A percentile compares a stretch with the other conserved stretches of the same genome.
Conservation (phyloP, 257 asterid genomes). For the Perilla frutescens region DNA sequence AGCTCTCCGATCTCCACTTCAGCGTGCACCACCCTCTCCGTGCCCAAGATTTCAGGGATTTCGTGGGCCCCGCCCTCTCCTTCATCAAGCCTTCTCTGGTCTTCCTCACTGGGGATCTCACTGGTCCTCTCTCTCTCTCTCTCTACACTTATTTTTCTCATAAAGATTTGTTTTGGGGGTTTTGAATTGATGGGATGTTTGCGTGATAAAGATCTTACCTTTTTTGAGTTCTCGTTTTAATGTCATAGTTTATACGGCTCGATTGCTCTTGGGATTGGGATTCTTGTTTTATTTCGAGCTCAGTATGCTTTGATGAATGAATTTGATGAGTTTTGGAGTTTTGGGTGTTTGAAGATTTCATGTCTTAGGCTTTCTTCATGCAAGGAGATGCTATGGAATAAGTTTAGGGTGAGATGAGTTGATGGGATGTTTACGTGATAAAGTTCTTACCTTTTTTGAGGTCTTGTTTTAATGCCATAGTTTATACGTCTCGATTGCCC, state of each 20-base stretch:
- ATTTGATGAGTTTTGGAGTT: neutral
- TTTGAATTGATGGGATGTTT: constrained; percentile 5
- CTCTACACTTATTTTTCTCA: neutral
- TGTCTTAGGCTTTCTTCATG: constrained; percentile 17
- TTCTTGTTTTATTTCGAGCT: neutral
- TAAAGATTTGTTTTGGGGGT: neutral
- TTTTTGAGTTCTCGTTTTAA: constrained; percentile 25
- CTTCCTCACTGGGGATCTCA: constrained; percentile 95
- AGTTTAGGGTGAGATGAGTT: too few species aligned
- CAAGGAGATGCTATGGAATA: neutral
- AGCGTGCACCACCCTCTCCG: constrained; percentile 90
- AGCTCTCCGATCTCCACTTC: constrained; percentile 98
- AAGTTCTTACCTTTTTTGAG: constrained; percentile 28
- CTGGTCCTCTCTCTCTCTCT: constrained; percentile 55
- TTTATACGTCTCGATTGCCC: neutral
- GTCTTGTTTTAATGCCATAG: constrained; percentile 20
- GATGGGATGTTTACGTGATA: constrained; percentile 14
- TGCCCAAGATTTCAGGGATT: constrained; percentile 64
- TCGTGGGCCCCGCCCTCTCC: constrained; percentile 75
- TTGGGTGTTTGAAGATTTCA: constrained; percentile 17
- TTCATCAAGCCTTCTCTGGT: constrained; percentile 90
- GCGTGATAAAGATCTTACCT: constrained; percentile 27
- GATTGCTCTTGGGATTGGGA: constrained; percentile 23
- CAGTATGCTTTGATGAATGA: constrained; percentile 11
- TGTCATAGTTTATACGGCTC: neutral